Evolutionary conservation across 768 basidiomycete genomes (phyloP).

Genomic region (Tylopilus vinaceipallidus): DNA sequence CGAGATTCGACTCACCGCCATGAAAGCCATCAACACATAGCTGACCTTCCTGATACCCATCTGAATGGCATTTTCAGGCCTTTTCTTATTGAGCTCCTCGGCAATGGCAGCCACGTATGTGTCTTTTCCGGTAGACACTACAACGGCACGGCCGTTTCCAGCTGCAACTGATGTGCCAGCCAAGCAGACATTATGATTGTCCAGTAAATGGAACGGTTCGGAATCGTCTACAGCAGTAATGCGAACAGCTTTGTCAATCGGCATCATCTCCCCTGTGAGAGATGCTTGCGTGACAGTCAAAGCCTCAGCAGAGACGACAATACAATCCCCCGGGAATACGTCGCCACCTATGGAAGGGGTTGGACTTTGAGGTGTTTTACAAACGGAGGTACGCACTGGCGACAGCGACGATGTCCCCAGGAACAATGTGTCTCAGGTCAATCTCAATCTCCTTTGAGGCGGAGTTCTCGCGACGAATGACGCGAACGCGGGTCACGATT

Average conservation of each 20-base stretch:
- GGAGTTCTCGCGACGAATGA: slow-evolving; percentile 26
- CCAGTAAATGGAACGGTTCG: slow-evolving; percentile 28
- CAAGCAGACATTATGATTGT: slow-evolving; percentile 34
- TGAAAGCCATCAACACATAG: slow-evolving; percentile 31
- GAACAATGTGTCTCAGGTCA: slow-evolving; percentile 32
- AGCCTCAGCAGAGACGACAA: slow-evolving; percentile 35
- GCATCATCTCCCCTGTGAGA: slow-evolving; percentile 36
- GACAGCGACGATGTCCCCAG: slow-evolving; percentile 32
- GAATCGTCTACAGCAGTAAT: slow-evolving; percentile 12
- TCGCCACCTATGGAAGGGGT: slow-evolving; percentile 25
- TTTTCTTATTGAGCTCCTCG: slow-evolving; percentile 30
- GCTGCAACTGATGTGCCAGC: slow-evolving; percentile 35
- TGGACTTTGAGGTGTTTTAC: background rate
- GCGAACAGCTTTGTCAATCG: slow-evolving; percentile 31
- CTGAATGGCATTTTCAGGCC: slow-evolving; percentile 35
- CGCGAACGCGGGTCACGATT: slow-evolving; percentile 33
- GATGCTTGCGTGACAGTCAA: slow-evolving; percentile 35
- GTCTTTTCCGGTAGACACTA: slow-evolving; percentile 31
- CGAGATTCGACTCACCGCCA: slow-evolving; percentile 20
- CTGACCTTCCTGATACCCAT: slow-evolving; percentile 33
- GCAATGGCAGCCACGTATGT: slow-evolving; percentile 38
- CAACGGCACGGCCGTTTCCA: slow-evolving; percentile 31
- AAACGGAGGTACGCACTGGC: slow-evolving; percentile 22
- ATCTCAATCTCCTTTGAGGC: slow-evolving; percentile 28
- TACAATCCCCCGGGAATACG: slow-evolving; percentile 36